phyloP scores from a whole-genome alignment of 495 filamentous ascomycete species.

The Neurospora sp. region DNA sequence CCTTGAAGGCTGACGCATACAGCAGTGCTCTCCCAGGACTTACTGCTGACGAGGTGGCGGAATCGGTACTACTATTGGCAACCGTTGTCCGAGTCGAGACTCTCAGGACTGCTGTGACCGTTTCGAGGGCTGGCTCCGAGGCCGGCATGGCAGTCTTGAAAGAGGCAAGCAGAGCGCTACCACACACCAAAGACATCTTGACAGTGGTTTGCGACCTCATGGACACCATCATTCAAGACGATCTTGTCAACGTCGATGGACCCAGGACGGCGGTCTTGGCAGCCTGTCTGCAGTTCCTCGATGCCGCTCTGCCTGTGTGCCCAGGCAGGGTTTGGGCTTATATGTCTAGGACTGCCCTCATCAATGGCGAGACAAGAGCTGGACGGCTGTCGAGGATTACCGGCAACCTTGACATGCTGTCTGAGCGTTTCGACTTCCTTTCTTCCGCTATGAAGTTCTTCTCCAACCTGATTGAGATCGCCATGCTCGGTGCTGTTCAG shows the following conservation, averaged over 20 bases:
- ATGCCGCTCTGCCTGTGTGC: conserved; percentile 55
- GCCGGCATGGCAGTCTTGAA: conserved; percentile 45
- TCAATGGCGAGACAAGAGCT: conserved; percentile 61
- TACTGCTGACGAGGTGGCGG: conserved; percentile 25
- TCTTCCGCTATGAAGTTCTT: conserved; percentile 62
- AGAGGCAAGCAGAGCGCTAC: conserved; percentile 63
- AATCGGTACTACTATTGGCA: conserved; percentile 31
- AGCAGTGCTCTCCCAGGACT: conserved; percentile 25
- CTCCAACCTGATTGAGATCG: conserved; percentile 65
- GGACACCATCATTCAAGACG: conserved; percentile 60
- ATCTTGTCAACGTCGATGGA: conserved; percentile 39
- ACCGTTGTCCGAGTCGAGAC: conserved; percentile 31
- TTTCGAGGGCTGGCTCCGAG: conserved; percentile 20
- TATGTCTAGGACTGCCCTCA: conserved; percentile 64
- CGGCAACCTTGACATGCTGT: conserved; percentile 62
- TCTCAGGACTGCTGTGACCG: conserved; percentile 15
- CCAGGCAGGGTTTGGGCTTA: conserved; percentile 85
- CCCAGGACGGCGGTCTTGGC: conserved; percentile 52
- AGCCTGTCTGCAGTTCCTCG: conserved; percentile 69
- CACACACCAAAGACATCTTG: conserved; percentile 66
- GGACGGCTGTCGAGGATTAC: conserved; percentile 66
- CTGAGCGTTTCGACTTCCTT: conserved; percentile 68
- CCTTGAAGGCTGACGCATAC: conserved; percentile 32
- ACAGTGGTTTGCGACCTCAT: conserved; percentile 75
- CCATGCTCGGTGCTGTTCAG: conserved; percentile 58